Base-by-base conservation (phyloP, 2,329 filamentous ascomycete genomes). In the Ophiosphaerella narmari region DNA sequence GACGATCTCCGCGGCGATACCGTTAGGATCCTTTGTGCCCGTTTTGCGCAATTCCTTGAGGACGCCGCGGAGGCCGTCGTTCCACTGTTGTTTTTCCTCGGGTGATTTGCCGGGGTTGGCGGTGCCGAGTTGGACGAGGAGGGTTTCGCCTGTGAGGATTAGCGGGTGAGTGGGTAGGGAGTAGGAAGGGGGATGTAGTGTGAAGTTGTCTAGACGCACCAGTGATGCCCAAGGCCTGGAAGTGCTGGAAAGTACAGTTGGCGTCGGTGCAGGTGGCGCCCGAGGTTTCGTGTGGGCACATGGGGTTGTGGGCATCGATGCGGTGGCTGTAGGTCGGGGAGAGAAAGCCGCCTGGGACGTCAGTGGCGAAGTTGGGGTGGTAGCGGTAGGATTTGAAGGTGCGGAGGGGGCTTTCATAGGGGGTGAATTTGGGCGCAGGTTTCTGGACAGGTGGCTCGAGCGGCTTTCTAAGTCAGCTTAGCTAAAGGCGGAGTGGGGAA, bases 311-410 rank as follows among this genome's bases (percentile, higher is more conserved):
- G 21, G 86, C 80, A 70, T 97, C 86, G 74, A 99, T 96, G 62
- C 86, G 87, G 74, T 96, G 90, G 76, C 90, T 97, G 77, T 93
- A 97, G 37, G 92, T 97, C 78, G 95, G 81, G 57, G 94, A 97
- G 68, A 88, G 87, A 68, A 91, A 87, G 37, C 93, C 93, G 55
- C 87, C 88, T 48, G 84, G 71, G 49, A 96, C 86, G 48, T 84
- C 78, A 42, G 87, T 74, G 58, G 80, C 78, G 75, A 86, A 97
- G 43, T 83, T 79, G 29, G 90, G 90, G 69, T 97, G 92, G 70
- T 93, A 97, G 62, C 93, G 90, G 75, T 90, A 99, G 33, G 90
- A 88, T 71, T 86, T 90, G 74, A 97, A 97, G 62, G 84, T 83
- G 60, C 84, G 85, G 53, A 99, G 79, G 29, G 91, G 89, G 67